These are phyloP conservation scores for Phytophthora megakarya DNA, from an alignment of 352 stramenopile species.

Conservation along the genomic window DNA sequence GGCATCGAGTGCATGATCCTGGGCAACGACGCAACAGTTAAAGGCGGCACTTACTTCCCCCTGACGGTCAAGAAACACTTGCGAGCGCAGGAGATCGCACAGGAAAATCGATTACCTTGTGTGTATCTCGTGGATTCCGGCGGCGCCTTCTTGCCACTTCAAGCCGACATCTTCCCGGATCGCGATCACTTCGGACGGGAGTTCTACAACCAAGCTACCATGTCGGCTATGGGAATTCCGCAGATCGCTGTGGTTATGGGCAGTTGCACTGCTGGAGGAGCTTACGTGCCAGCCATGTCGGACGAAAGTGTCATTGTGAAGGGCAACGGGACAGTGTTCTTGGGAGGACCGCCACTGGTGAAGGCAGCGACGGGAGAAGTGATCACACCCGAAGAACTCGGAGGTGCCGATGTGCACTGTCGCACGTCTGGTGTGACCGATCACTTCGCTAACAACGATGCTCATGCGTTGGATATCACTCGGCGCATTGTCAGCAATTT, in stretches of 20 bases:
- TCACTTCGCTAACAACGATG: conserved; percentile 96
- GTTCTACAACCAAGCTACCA: conserved; percentile 99
- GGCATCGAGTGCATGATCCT: conserved; percentile 96
- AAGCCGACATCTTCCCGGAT: conserved; percentile 98
- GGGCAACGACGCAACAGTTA: conserved; percentile 98
- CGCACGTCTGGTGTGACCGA: conserved; percentile 95
- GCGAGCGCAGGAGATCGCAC: conserved; percentile 95
- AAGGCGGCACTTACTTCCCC: conserved; percentile 98
- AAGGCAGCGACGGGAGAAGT: conserved; percentile 98
- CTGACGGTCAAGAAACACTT: conserved; percentile 99
- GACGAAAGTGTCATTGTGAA: conserved; percentile 98
- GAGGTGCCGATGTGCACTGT: conserved; percentile 92
- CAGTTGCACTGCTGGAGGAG: conserved; percentile 96
- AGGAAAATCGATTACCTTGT: conserved; percentile 96
- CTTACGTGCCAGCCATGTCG: conserved; percentile 97
- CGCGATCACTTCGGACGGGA: conserved; percentile 97
- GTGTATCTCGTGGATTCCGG: conserved; percentile 97
- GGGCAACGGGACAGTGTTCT: conserved; percentile 97
- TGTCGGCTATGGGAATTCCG: conserved; percentile 94
- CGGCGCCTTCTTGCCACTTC: conserved; percentile 95
- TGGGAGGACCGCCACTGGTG: conserved; percentile 97
- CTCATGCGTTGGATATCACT: conserved; percentile 92
- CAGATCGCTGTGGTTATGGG: conserved; percentile 98
- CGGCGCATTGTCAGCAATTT: conserved; percentile 93
- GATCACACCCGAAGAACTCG: conserved; percentile 95